These are phyloP conservation scores for Penstemon newberryi DNA, from an alignment of 257 asterid genomes.

Conservation along the genomic window DNA sequence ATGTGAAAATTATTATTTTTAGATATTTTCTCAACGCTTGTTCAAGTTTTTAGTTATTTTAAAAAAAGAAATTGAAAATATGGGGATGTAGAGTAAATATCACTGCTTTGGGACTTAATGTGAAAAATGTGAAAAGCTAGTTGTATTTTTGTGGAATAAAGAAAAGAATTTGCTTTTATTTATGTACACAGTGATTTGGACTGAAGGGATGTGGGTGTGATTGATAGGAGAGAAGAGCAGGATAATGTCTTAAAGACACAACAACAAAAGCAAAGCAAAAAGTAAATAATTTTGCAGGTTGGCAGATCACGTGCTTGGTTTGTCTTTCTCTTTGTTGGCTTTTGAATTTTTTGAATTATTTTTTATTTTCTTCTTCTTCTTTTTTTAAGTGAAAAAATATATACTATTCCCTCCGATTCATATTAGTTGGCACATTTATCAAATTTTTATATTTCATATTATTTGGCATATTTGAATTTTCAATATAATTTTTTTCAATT, in stretches of 20 bases:
- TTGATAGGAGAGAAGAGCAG: conserved; percentile 55
- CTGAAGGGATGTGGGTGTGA: conserved; percentile 59
- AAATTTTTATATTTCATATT: too few species aligned
- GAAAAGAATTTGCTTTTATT: conserved; percentile 25
- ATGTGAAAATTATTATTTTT: too few species aligned
- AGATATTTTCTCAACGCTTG: too few species aligned
- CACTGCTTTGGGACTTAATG: too few species aligned
- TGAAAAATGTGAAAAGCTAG: conserved; percentile 30
- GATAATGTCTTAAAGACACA: conserved; percentile 33
- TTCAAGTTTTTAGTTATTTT: too few species aligned
- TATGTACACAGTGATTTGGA: conserved; percentile 47
- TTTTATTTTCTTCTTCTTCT: conserved; percentile 14
- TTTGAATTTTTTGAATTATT: conserved; percentile 31
- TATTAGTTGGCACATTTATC: too few species aligned
- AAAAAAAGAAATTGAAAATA: too few species aligned
- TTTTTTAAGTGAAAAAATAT: conserved; percentile 20
- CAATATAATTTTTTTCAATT: too few species aligned
- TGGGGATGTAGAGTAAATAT: too few species aligned
- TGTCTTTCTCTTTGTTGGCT: conserved; percentile 65
- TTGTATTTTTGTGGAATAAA: conserved; percentile 39
- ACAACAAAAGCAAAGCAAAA: conserved; percentile 32
- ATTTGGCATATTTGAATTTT: too few species aligned
- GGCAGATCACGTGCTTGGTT: conserved; percentile 90
- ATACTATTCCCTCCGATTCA: too few species aligned
- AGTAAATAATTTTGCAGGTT: conserved; percentile 33